phyloP scores from a whole-genome alignment of 345 rosid species.

The Bruguiera parviflora region DNA sequence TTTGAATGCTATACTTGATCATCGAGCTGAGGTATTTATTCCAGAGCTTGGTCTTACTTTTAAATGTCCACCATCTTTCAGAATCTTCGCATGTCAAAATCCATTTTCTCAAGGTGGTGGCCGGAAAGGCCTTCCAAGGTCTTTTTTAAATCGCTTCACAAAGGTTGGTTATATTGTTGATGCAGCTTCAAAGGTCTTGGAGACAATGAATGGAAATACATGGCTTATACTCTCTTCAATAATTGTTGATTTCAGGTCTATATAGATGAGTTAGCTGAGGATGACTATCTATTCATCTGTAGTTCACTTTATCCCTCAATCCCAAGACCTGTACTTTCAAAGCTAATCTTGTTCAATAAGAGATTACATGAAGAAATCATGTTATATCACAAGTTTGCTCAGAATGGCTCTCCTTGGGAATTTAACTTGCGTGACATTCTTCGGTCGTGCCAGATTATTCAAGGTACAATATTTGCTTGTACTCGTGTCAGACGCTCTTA shows the following conservation, averaged over 20 bases:
- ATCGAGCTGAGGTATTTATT: conserved; percentile 89
- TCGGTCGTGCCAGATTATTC: conserved; percentile 76
- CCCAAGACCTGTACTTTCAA: conserved; percentile 58
- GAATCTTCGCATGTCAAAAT: conserved; percentile 96
- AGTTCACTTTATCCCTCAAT: conserved; percentile 71
- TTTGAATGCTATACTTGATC: conserved; percentile 93
- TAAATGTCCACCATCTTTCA: conserved; percentile 75
- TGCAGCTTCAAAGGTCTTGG: background rate
- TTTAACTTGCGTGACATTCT: conserved; percentile 92
- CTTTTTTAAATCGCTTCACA: conserved; percentile 88
- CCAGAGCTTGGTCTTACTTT: conserved; percentile 84
- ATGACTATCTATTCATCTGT: conserved; percentile 78
- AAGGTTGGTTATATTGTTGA: conserved; percentile 46
- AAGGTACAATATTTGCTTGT: conserved; percentile 40
- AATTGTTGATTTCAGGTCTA: conserved; percentile 60
- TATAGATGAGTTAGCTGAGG: conserved; percentile 81
- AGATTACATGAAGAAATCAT: conserved; percentile 74
- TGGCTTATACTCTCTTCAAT: background rate
- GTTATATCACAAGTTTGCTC: conserved; percentile 66
- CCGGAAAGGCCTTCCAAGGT: conserved; percentile 92
- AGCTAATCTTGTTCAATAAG: conserved; percentile 71
- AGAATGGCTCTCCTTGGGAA: conserved; percentile 97
- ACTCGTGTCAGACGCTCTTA: background rate
- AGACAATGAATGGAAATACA: background rate
- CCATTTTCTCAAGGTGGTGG: conserved; percentile 98